A percentile compares a stretch with the other conserved stretches of the same genome.
Evolutionary conservation across 495 filamentous ascomycete species (phyloP).

Genomic region (Corynascus novoguineensis): DNA sequence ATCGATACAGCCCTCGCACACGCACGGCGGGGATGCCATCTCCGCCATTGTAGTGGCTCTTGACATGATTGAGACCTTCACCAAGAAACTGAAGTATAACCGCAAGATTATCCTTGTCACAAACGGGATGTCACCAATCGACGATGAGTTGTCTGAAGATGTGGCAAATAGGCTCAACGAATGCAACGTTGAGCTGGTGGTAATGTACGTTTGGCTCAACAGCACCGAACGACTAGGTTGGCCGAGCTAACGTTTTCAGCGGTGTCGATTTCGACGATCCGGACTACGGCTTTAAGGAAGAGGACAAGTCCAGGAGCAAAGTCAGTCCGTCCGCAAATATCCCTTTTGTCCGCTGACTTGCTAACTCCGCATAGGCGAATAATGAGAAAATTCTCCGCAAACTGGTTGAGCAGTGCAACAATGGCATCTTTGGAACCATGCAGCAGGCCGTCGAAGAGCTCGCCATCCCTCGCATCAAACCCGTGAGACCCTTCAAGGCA

Average conservation of each 20-base stretch:
- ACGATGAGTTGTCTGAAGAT: conserved; percentile 56
- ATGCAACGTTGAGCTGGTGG: conserved; percentile 66
- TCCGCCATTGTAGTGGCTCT: conserved; percentile 82
- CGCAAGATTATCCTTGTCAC: conserved; percentile 80
- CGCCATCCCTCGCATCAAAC: conserved; percentile 64
- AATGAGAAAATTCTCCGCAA: conserved; percentile 65
- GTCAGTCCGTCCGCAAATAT: conserved; percentile 26
- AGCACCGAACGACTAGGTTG: too few relatives aligned
- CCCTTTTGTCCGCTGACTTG: not conserved
- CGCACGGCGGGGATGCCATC: conserved; percentile 64
- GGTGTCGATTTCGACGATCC: conserved; percentile 93
- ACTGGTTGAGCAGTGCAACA: conserved; percentile 55
- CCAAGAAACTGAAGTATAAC: conserved; percentile 85
- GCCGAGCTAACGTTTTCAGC: conserved; percentile 37
- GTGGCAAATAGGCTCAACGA: conserved; percentile 67
- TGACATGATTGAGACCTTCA: conserved; percentile 73
- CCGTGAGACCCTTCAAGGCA: conserved; percentile 60
- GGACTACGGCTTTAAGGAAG: conserved; percentile 89
- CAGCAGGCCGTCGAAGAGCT: conserved; percentile 77
- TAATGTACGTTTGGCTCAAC: conserved; percentile 58
- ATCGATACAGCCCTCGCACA: conserved; percentile 58
- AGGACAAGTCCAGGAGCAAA: conserved; percentile 72
- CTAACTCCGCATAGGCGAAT: conserved; percentile 14
- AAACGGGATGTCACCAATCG: conserved; percentile 66
- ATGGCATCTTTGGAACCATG: conserved; percentile 73